phyloP scores from a whole-genome alignment of 148 eudicot genomes.

The Amaranthus palmeri region DNA sequence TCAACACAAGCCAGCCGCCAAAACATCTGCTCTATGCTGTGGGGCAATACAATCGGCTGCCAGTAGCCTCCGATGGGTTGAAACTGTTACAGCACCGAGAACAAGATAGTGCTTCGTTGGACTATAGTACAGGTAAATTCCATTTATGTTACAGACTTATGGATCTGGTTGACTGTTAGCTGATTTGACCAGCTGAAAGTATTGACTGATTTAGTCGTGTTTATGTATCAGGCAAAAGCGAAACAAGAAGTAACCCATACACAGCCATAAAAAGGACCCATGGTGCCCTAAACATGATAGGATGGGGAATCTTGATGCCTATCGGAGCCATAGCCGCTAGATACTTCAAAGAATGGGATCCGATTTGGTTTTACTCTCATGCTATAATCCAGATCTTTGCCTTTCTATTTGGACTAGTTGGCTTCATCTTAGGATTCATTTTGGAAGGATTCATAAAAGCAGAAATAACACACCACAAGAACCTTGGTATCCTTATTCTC shows the following conservation, averaged over 20 bases:
- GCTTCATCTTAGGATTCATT: constrained; percentile 58
- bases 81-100: constrained; percentile 38
- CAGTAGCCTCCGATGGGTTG: constrained; percentile 15
- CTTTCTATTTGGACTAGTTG: constrained; percentile 59
- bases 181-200: background rate
- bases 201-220: background rate
- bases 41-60: constrained; percentile 42
- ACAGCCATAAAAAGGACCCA: constrained; percentile 46
- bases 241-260: constrained; percentile 32
- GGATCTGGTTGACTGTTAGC: background rate
- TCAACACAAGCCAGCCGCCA: constrained; percentile 37
- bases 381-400: constrained; percentile 41
- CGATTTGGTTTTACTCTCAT: constrained; percentile 82
- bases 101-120: constrained; percentile 30
- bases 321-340: constrained; percentile 71
- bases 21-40: constrained; percentile 43
- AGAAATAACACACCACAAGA: constrained; percentile 45
- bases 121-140: constrained; percentile 59
- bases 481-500: constrained; percentile 60
- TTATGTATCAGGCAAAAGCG: constrained; percentile 43
- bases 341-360: constrained; percentile 58
- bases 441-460: constrained; percentile 36
- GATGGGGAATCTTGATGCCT: constrained; percentile 78
- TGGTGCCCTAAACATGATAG: constrained; percentile 68
- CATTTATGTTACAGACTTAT: background rate